A percentile compares a stretch with the other conserved stretches of the same genome.
Evolutionary conservation across 2,329 filamentous ascomycete species (phyloP).

Genomic region (Zarea fungicola): DNA sequence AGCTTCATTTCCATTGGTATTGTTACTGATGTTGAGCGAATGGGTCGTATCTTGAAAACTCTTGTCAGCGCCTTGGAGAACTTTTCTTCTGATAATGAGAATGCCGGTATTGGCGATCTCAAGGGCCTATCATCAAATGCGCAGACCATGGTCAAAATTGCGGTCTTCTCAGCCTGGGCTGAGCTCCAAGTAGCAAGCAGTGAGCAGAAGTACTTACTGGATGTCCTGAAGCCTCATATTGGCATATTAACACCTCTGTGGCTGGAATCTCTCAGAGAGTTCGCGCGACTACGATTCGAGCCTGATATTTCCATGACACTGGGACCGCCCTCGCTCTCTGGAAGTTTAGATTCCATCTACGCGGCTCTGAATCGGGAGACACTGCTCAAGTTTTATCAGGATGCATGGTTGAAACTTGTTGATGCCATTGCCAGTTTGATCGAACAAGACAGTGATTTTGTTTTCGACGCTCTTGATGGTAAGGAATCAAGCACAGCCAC

Average conservation of each 20-base stretch:
- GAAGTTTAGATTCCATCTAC: slow-evolving; percentile 89
- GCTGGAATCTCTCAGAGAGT: slow-evolving; percentile 89
- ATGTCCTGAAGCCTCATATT: slow-evolving; percentile 87
- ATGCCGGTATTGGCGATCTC: slow-evolving; percentile 85
- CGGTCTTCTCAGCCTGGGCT: slow-evolving; percentile 95
- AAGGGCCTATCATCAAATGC: slow-evolving; percentile 92
- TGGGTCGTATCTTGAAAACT: slow-evolving; percentile 95
- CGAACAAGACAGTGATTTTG: slow-evolving; percentile 94
- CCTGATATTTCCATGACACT: slow-evolving; percentile 92
- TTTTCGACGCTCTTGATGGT: slow-evolving; percentile 93
- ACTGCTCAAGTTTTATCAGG: slow-evolving; percentile 90
- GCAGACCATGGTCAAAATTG: slow-evolving; percentile 97
- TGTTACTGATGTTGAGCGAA: slow-evolving; percentile 94
- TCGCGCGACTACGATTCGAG: slow-evolving; percentile 88
- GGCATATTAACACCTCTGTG: slow-evolving; percentile 86
- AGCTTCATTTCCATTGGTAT: slow-evolving; percentile 96
- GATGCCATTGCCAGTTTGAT: slow-evolving; percentile 97
- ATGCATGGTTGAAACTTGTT: slow-evolving; percentile 92
- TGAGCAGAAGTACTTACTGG: slow-evolving; percentile 82
- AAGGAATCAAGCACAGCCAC: slow-evolving; percentile 54
- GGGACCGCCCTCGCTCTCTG: slow-evolving; percentile 73
- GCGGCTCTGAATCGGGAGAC: slow-evolving; percentile 93
- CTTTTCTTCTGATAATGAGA: slow-evolving; percentile 76
- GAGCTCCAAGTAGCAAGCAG: slow-evolving; percentile 92
- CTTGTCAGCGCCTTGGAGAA: slow-evolving; percentile 87